Base-by-base conservation (phyloP, 1,139 yeast species). In the Suhomyces panamericanus region DNA sequence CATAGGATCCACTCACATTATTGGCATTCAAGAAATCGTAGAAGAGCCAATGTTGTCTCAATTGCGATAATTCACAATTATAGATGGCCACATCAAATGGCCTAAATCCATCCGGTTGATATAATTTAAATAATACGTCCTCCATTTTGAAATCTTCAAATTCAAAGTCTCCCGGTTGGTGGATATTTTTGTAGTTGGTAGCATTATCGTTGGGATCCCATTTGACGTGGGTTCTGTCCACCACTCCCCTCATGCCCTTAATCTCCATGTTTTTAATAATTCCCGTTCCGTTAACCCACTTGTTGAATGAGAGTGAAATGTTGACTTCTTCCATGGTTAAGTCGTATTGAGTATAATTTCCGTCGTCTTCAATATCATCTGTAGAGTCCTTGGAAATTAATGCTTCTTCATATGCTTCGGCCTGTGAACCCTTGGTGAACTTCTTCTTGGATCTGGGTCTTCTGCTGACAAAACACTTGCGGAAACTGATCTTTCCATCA, bases 331-430 rank as follows among this genome's bases (percentile, higher is more conserved):
- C 96, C 20, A 93, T 85, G 0, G 96, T 88, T 32, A 93, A 64
- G 63, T 93, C 99, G 62, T 86, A 93, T 59, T 93, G 99, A 0
- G 99, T 91, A 62, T 91, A 93, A 62, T 93, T 93, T 0, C 97
- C 97, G 59, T 89, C 96, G 55, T 91, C 96, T 32, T 66, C 75
- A 10, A 65, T 70, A 20, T 46, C 50, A 11, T 54, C 74, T 26
- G 63, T 64, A 29, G 41, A 40, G 11, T 54, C 59, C 13, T 51
- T 59, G 54, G 44, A 50, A 35, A 42, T 58, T 59, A 55, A 67
- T 62, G 57, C 66, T 17, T 75, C 78, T 6, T 83, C 82, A 34
- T 78, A 78, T 0, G 87, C 88, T 40, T 70, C 81, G 3, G 82
- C 81, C 57, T 83, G 93, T 0, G 89, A 83, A n/a, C 93, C 93